Evolutionary conservation across 202 grass and related monocot genomes (phyloP).

Genomic region (Carex arenaria): DNA sequence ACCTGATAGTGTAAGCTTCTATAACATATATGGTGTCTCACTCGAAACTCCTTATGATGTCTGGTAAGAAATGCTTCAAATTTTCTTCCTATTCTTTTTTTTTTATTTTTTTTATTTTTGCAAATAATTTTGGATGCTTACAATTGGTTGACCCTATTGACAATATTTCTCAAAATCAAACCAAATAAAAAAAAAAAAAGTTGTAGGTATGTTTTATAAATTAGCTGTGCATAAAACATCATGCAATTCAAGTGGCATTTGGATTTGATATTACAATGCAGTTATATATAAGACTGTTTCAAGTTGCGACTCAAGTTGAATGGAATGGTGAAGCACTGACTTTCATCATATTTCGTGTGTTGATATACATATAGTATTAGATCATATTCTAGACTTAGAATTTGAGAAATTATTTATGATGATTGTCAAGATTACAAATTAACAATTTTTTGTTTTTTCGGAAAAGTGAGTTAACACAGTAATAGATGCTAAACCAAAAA

Average conservation of each 20-base stretch:
- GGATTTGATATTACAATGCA: neutral
- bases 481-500: neutral
- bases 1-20: conserved; percentile 69
- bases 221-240: neutral
- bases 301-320: neutral
- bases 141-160: neutral
- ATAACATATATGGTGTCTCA: conserved; percentile 69
- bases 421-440: neutral
- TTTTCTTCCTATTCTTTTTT: neutral
- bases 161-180: neutral
- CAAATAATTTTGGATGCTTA: neutral
- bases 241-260: neutral
- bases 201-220: neutral
- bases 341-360: neutral
- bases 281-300: neutral
- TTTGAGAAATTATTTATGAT: neutral
- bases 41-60: conserved; percentile 74
- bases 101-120: neutral
- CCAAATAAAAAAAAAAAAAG: conserved; percentile 5
- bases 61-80: conserved; percentile 49
- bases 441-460: neutral
- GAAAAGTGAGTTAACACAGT: neutral
- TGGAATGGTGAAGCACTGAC: neutral
- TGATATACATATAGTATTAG: neutral
- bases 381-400: neutral